phyloP scores from a whole-genome alignment of 345 rosid genomes.

The Leavenworthia alabamica region DNA sequence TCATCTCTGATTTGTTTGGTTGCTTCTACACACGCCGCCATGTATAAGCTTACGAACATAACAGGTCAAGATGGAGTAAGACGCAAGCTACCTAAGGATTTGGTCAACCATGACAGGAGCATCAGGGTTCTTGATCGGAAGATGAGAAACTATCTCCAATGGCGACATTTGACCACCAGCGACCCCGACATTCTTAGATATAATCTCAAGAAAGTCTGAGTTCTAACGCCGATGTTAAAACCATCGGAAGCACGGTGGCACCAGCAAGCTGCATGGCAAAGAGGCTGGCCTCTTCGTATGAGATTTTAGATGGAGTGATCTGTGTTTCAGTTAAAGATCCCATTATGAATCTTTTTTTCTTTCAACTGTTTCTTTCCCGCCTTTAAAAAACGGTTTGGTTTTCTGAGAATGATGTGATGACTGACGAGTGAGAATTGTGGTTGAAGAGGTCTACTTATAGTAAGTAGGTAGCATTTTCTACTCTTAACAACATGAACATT shows the following conservation, averaged over 20 bases:
- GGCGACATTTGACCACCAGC: slow-evolving; percentile 50
- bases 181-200: slow-evolving; percentile 38
- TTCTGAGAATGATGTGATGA: slow-evolving; percentile 1
- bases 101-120: slow-evolving; percentile 82
- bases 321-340: slow-evolving; percentile 55
- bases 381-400: neutral
- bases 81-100: slow-evolving; percentile 53
- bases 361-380: neutral
- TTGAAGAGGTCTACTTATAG: neutral
- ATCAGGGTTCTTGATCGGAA: no score
- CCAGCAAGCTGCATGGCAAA: slow-evolving; percentile 69
- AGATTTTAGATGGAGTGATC: slow-evolving; percentile 49
- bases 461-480: neutral
- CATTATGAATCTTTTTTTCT: slow-evolving; percentile 33
- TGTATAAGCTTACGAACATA: slow-evolving; percentile 33
- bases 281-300: slow-evolving; percentile 62
- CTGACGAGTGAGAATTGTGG: neutral
- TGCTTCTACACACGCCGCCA: slow-evolving; percentile 36
- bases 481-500: neutral
- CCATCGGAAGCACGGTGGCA: slow-evolving; percentile 74
- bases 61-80: slow-evolving; percentile 53
- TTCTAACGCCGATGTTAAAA: slow-evolving; percentile 69
- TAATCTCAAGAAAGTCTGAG: slow-evolving; percentile 77
- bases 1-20: no score
- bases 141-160: slow-evolving; percentile 46